Base-by-base conservation (phyloP, 2,329 filamentous ascomycete species). In the Calonectria pteridis region DNA sequence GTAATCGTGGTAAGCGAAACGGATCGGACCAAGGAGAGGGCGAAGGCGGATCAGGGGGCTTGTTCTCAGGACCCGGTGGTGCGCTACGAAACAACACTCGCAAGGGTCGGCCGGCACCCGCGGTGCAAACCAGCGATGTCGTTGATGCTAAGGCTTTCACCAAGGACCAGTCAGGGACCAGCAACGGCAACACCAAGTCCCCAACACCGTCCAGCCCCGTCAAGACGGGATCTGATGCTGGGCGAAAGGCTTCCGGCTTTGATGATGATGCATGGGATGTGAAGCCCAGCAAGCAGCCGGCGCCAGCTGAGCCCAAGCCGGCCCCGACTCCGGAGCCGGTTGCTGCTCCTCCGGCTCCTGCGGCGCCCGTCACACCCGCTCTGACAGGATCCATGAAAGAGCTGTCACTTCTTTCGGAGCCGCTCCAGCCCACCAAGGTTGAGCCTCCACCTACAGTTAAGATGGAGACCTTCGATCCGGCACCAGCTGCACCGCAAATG, bases 181-280 rank as follows among this genome's bases (percentile, higher is more conserved):
- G 74, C 5, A 75, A 75, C 9, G 75, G 79, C 33, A 79, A 74
- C 10, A 67, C 75, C 50, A 79, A 77, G 35, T 80, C 80, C 7
- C 71, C 79, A 29, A 49, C 77, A 23, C 70, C 77, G 5, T 68
- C 74, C 20, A 81, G 80, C 65, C 73, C 80, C 6, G 40, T 84
- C 80, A 73, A 83, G 81, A 73, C 84, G 81, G 73, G 74, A 16
- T 77, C 81, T 46, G 83, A 81, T 65, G 71, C 77, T 66, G 77
- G 76, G 33, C 76, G 74, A 69, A 50, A 73, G 46, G 31, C 74
- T 18, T 87, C 88, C 73, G 95, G 95, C 3, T 98, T 98, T 81
- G 97, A 99, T 66, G 97, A 98, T 81, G 95, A 98, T 86, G 97
- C 97, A 11, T 99, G 97, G 97, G 95, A 97, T 80, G 93, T 98